Percentiles rank a stretch among this genome's conserved stretches.
These are phyloP conservation scores for Moesziomyces sp. DNA, from an alignment of 1,284 basidiomycete species.

Conservation along the genomic window DNA sequence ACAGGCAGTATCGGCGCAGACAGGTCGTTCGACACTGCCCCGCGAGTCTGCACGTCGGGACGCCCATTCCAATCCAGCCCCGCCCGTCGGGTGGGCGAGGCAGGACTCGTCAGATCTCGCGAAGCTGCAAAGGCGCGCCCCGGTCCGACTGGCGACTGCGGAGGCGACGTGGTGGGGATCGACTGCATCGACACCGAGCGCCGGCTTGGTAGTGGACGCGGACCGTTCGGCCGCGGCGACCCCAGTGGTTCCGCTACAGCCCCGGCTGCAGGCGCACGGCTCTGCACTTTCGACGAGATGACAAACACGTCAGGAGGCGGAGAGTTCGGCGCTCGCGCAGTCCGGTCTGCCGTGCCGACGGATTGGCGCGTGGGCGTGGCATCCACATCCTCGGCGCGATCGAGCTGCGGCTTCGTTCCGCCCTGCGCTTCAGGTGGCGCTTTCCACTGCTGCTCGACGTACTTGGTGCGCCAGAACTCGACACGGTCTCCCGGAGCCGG, in stretches of 20 bases:
- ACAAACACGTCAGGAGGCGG: not conserved
- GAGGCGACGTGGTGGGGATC: slow-evolving; percentile 10
- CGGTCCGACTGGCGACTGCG: slow-evolving; percentile 13
- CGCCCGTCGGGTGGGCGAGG: slow-evolving; percentile 2
- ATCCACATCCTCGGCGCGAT: slow-evolving; percentile 8
- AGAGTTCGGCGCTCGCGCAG: not conserved
- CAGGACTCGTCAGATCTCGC: slow-evolving; percentile 6
- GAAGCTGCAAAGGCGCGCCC: slow-evolving; percentile 1
- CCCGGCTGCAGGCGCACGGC: not conserved
- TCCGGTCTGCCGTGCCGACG: not conserved
- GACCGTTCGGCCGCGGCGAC: slow-evolving; percentile 29
- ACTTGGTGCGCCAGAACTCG: slow-evolving; percentile 51
- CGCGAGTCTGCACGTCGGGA: not conserved
- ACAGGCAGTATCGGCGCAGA: not conserved
- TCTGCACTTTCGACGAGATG: not conserved
- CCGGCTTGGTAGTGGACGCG: slow-evolving; percentile 23
- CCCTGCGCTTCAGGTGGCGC: not conserved
- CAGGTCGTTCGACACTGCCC: not conserved
- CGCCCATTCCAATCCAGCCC: slow-evolving; percentile 4
- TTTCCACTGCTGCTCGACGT: slow-evolving; percentile 44
- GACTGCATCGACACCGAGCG: slow-evolving; percentile 31
- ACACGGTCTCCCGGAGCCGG: slow-evolving; percentile 20
- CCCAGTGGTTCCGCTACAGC: slow-evolving; percentile 2
- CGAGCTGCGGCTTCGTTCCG: not conserved
- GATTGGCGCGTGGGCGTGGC: slow-evolving; percentile 21